Base-by-base conservation (phyloP, 192 early-diverging fungal genomes). In the Ambispora gerdemannii region DNA sequence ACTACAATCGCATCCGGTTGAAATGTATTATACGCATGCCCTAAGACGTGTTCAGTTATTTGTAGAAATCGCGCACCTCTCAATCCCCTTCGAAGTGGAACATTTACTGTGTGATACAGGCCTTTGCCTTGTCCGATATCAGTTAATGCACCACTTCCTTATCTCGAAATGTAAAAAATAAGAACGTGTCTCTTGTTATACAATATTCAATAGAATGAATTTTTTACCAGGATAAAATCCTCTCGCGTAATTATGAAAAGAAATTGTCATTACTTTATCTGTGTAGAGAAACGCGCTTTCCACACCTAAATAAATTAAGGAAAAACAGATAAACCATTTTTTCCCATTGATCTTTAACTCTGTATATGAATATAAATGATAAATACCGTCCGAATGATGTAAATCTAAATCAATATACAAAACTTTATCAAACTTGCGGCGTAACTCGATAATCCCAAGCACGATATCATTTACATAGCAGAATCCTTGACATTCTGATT, bases 391-490 rank as follows among this genome's bases (percentile, higher is more conserved):
- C 22, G 93, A 93, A 72, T 96, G 95, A 74, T 96, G 95, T 50
- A 91, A 74, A 69, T 96, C 95, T 19, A 95, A 81, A 75, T 96
- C 95, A 31, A 96, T 78, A 79, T 95, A 95, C 58, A 96, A 83
- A 20, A 96, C 90, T 8, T 83, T 80, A 27, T 81, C 74, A 69
- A 90, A 87, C 2, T 58, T 72, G n/a, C 74, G 82, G 53, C 82
- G 84, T 34, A 96, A 85, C 64, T 86, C 88, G 50, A 96, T 84
- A 32, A 95, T 95, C 3, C 88, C 92, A 17, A 96, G 73, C 1
- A 93, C 92, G 61, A 94, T 90, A 61, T 96, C 95, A 74, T 94
- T 94, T 47, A 96, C 88, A 71, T 92, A 93, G 75, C 95, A 96
- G 77, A 95, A 96, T 4, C 95, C 95, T n/a, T 88, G 82, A 0